Conservation (phyloP, 371 early-diverging fungal genomes). For the Mucor mucedo region DNA sequence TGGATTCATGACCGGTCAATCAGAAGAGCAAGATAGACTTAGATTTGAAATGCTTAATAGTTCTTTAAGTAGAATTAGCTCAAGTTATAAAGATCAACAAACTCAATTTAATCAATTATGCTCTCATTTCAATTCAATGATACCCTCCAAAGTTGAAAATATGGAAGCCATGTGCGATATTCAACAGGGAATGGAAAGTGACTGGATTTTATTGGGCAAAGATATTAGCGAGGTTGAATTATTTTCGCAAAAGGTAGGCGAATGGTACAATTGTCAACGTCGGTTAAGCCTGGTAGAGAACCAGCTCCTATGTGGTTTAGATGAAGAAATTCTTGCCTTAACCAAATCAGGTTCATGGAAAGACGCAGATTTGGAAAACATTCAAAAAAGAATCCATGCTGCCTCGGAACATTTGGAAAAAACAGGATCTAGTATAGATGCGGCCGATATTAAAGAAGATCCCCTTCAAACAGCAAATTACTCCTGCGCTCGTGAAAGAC, state of each 20-base stretch:
- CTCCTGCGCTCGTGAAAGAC: slow-evolving; percentile 47
- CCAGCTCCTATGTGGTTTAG: slow-evolving; percentile 25
- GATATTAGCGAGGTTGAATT: slow-evolving; percentile 32
- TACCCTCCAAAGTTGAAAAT: slow-evolving; percentile 27
- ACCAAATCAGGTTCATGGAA: slow-evolving; percentile 27
- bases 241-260: slow-evolving; percentile 34
- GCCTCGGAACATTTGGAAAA: slow-evolving; percentile 30
- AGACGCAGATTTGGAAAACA: slow-evolving; percentile 20
- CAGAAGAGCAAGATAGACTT: slow-evolving; percentile 44
- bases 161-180: slow-evolving; percentile 21
- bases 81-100: slow-evolving; percentile 23
- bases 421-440: slow-evolving; percentile 28
- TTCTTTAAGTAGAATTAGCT: slow-evolving; percentile 15
- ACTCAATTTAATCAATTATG: slow-evolving; percentile 26
- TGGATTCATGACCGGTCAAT: slow-evolving; percentile 54
- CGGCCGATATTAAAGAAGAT: slow-evolving; percentile 32
- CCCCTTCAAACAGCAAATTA: slow-evolving; percentile 52
- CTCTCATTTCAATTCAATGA: slow-evolving; percentile 25
- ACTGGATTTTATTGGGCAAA: slow-evolving; percentile 35
- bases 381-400: slow-evolving; percentile 30
- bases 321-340: slow-evolving; percentile 33
- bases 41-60: slow-evolving; percentile 31
- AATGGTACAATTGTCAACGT: slow-evolving; percentile 50
- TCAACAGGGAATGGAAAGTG: slow-evolving; percentile 30
- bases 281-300: slow-evolving; percentile 34